Conservation (phyloP, 140 eudicot genomes). For the Stevia rebaudiana region DNA sequence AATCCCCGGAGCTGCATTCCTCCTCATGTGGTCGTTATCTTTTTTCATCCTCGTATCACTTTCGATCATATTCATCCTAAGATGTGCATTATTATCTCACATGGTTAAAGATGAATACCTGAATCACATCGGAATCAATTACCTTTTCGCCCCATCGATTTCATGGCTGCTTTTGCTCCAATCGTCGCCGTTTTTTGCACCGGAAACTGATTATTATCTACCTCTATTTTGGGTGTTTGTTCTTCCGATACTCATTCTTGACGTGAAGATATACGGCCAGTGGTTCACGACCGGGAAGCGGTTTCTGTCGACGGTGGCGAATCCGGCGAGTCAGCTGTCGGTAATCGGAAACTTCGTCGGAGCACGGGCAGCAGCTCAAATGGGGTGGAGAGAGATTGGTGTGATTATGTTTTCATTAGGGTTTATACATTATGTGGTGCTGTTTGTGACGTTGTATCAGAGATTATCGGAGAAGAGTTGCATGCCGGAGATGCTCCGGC, state of each 20-base stretch:
- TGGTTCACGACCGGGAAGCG: constrained; percentile 60
- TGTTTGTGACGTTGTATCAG: constrained; percentile 62
- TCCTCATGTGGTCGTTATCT: constrained; percentile 47
- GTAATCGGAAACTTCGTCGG: constrained; percentile 58
- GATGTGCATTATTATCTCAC: constrained; percentile 24
- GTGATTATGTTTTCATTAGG: constrained; percentile 50
- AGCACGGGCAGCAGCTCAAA: constrained; percentile 46
- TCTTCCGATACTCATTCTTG: constrained; percentile 44
- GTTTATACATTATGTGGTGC: constrained; percentile 54
- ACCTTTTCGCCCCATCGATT: constrained; percentile 56
- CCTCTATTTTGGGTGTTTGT: constrained; percentile 46
- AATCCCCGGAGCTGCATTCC: constrained; percentile 30
- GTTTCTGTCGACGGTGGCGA: constrained; percentile 43
- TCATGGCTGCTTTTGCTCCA: constrained; percentile 49
- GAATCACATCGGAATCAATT: constrained; percentile 51
- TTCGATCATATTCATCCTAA: constrained; percentile 33
- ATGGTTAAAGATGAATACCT: constrained; percentile 42
- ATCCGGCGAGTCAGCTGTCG: constrained; percentile 56
- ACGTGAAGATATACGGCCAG: constrained; percentile 60
- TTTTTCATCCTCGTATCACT: constrained; percentile 25
- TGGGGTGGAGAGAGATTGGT: constrained; percentile 61
- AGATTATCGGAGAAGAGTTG: constrained; percentile 34
- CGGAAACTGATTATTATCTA: constrained; percentile 2
- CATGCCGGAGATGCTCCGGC: constrained; percentile 43
- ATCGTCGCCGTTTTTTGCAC: constrained; percentile 36